These are phyloP conservation scores for Hirschfeldia incana DNA, from an alignment of 345 rosid species.

Conservation along the genomic window DNA sequence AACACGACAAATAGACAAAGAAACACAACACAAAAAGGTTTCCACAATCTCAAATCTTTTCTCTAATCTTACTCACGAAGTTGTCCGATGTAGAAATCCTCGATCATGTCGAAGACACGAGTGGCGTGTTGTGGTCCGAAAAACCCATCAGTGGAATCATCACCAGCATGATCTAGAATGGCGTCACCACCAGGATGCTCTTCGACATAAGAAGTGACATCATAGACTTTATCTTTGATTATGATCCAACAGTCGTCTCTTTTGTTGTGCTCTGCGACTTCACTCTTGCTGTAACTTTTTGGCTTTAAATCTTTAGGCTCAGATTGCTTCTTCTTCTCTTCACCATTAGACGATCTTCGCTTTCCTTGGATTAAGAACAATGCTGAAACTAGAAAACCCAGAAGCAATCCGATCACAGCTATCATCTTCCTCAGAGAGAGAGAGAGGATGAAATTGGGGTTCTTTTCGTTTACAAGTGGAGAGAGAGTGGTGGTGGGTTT, in stretches of 20 bases:
- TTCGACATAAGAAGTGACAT: conserved; percentile 88
- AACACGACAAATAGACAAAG: background rate
- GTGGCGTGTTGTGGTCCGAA: conserved; percentile 89
- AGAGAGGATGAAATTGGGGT: background rate
- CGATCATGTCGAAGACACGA: conserved; percentile 80
- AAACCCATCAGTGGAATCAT: conserved; percentile 91
- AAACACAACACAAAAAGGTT: background rate
- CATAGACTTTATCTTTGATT: conserved; percentile 76
- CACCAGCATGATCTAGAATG: conserved; percentile 85
- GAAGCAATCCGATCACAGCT: conserved; percentile 44
- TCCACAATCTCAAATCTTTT: conserved; percentile 3
- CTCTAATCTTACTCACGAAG: conserved; percentile 38
- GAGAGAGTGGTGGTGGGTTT: background rate
- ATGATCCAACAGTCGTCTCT: conserved; percentile 92
- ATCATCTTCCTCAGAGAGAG: conserved; percentile 30
- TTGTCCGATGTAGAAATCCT: conserved; percentile 73
- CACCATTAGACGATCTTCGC: conserved; percentile 37
- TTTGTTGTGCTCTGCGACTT: conserved; percentile 66
- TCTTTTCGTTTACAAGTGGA: background rate
- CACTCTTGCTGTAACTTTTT: conserved; percentile 52
- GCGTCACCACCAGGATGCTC: conserved; percentile 98
- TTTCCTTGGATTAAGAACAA: conserved; percentile 44
- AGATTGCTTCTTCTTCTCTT: conserved; percentile 27
- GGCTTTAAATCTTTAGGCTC: conserved; percentile 33
- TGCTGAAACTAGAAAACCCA: conserved; percentile 48